These are phyloP conservation scores for Ophiocordyceps unilateralis DNA, from an alignment of 2,329 filamentous ascomycete genomes.

Conservation along the genomic window DNA sequence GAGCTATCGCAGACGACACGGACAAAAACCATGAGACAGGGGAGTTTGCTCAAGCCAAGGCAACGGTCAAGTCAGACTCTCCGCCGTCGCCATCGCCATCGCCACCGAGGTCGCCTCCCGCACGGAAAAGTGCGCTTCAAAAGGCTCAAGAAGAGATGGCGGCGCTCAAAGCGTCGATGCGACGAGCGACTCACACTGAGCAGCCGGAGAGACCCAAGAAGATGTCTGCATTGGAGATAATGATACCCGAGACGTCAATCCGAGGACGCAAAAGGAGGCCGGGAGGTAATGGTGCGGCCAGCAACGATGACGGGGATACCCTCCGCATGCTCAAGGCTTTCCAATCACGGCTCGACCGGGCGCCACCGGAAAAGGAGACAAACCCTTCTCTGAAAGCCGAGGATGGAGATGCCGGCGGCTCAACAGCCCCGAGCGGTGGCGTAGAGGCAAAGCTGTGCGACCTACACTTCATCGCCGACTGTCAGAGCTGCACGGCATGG, in stretches of 20 bases:
- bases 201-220: constrained; percentile 41
- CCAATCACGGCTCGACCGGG: constrained; percentile 53
- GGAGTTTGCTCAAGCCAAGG: not conserved
- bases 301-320: constrained; percentile 43
- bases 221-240: constrained; percentile 46
- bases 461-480: constrained; percentile 88
- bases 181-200: constrained; percentile 37
- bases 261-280: constrained; percentile 53
- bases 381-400: constrained; percentile 21
- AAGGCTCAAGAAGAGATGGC: constrained; percentile 66
- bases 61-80: not conserved
- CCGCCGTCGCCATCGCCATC: not conserved
- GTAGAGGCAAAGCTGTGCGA: constrained; percentile 64
- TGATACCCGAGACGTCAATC: constrained; percentile 57
- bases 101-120: constrained; percentile 8
- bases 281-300: constrained; percentile 32
- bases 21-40: constrained; percentile 5
- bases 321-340: constrained; percentile 65
- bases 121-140: constrained; percentile 38
- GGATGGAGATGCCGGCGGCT: constrained; percentile 9
- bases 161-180: constrained; percentile 67
- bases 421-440: constrained; percentile 27
- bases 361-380: constrained; percentile 22
- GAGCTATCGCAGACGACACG: constrained; percentile 13
- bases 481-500: constrained; percentile 81